phyloP scores from a whole-genome alignment of 768 basidiomycete species.

The Macrolepiota albuminosa region DNA sequence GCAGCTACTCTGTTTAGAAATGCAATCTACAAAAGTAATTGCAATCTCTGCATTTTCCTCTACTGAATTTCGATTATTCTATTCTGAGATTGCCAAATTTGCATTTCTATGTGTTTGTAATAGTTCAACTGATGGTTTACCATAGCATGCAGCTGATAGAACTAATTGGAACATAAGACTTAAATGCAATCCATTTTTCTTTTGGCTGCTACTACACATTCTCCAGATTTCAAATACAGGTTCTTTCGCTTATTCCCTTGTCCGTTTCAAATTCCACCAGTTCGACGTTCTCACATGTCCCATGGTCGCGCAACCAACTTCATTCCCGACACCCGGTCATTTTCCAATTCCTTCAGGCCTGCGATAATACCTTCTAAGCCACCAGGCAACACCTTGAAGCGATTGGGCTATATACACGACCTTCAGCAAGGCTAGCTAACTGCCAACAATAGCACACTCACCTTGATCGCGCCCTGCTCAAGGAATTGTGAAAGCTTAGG shows the following conservation, averaged over 20 bases:
- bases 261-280: background rate
- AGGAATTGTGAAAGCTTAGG: conserved; percentile 17
- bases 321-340: conserved; percentile 36
- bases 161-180: no score
- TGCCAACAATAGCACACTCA: conserved; percentile 7
- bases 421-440: background rate
- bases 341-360: conserved; percentile 37
- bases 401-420: conserved; percentile 33
- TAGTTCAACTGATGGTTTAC: no score
- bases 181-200: no score
- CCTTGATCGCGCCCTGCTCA: conserved; percentile 25
- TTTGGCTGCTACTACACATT: no score
- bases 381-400: conserved; percentile 32
- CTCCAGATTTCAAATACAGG: background rate
- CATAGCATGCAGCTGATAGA: no score
- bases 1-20: no score
- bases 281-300: background rate
- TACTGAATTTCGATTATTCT: no score
- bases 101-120: no score
- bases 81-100: no score
- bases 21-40: no score
- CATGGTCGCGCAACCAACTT: conserved; percentile 39
- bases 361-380: conserved; percentile 38
- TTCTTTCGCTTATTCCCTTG: background rate
- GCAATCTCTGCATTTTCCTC: no score